Evolutionary conservation across 371 early-diverging fungal genomes (phyloP).

Genomic region (Mortierella sp.): DNA sequence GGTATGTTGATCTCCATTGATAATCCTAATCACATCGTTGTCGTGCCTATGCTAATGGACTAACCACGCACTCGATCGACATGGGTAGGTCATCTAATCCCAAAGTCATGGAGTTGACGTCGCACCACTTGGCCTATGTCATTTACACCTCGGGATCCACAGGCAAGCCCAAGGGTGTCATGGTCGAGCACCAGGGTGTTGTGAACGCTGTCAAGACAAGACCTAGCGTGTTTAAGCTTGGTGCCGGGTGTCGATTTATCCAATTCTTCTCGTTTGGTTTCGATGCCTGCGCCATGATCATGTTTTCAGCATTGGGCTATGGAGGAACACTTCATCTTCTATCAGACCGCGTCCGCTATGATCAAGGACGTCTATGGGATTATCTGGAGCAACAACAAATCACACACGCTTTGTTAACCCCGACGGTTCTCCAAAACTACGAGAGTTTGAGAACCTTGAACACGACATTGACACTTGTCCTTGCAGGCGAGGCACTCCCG

Average conservation of each 20-base stretch:
- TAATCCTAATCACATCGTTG: no score
- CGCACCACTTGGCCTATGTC: conserved; percentile 26
- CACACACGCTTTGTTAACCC: conserved; percentile 7
- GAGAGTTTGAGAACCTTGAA: neutral
- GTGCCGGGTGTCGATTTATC: neutral
- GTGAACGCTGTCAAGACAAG: conserved; percentile 4
- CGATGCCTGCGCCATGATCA: conserved; percentile 8
- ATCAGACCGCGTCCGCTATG: conserved; percentile 1
- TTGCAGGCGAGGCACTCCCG: conserved; percentile 4
- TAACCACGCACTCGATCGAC: no score
- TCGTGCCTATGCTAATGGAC: no score
- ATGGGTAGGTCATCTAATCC: neutral
- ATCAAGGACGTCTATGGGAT: neutral
- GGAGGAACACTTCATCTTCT: conserved; percentile 14
- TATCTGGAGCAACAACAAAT: neutral
- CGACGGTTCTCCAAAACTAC: conserved; percentile 11
- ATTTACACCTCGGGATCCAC: conserved; percentile 65
- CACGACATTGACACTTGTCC: neutral
- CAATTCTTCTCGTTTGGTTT: conserved; percentile 9
- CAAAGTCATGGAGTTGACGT: neutral
- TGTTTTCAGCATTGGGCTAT: conserved; percentile 1
- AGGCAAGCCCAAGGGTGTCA: conserved; percentile 63
- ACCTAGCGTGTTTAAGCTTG: neutral
- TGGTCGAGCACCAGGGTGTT: conserved; percentile 17
- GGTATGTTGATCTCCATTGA: no score